Evolutionary conservation across 208 protist genomes (phyloP), one percentile per base, ranked within the genome.

Genomic region (Acanthamoeba healyi): DNA sequence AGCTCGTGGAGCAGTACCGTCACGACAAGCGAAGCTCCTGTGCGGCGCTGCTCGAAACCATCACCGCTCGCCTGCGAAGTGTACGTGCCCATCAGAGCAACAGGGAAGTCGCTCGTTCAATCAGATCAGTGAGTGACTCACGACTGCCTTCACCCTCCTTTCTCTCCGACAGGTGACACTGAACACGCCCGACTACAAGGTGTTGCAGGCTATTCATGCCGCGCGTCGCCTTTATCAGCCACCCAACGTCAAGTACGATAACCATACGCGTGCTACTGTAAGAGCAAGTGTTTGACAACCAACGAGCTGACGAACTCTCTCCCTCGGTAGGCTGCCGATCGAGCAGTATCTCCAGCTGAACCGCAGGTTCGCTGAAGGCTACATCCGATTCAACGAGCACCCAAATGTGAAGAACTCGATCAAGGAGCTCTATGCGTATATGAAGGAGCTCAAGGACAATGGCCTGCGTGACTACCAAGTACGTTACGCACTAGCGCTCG

Each of bases 191-290:
- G 98, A 99, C 95, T 98, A 97, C 96, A 95, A 95, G 34, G 98
- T 98, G 9, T 95, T 99, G 9, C 98, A 98, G 67, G 98, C 98
- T 82, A 94, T 99, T 29, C 97, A 98, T 94, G 95, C 96, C 92
- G 98, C 98, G 94, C 97, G 98, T 15, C 96, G 98, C 90, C 96
- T 99, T 26, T 98, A 98, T 87, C 97, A 98, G 92, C 98, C 98
- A 24, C 34, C 54, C 34, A 46, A 90, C 22, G 96, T 94, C 38
- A 98, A 97, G 70, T 94, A 81, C 89, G 87, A 22, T 81, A 82
- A 1, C 40, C 24, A 46, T 14, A 17, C 5, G n/a, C 22, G 3
- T 3, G 15, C 32, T 2, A 36, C 54, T 42, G 7, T 38, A n/a
- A 44, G 9, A 14, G 63, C 46, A n/a, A n/a, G n/a, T n/a, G n/a